Base-by-base conservation (phyloP, 495 filamentous ascomycete genomes). In the Apodospora peruviana region DNA sequence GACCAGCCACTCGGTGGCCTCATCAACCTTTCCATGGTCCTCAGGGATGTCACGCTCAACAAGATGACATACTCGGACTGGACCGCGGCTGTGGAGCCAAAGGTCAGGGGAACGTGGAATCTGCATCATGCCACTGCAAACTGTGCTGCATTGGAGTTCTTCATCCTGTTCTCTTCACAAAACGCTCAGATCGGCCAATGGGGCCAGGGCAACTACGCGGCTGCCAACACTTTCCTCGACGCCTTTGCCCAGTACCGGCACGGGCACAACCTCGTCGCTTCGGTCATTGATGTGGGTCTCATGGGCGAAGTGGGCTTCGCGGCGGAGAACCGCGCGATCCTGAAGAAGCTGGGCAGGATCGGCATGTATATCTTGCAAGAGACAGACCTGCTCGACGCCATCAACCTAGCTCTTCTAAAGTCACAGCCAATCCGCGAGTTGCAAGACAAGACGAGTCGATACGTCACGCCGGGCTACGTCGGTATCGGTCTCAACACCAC, bases 181-280 rank as follows among this genome's bases (percentile, higher is more conserved):
- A 14, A 68, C 23, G 76, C 60, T 23, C 59, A 75, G 2, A 55
- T 80, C 20, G 81, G 81, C 2, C 72, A 63, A 20, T 52, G 62
- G 24, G 72, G 72, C 0, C 81, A 84, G 60, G 67, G 73, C 16
- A 73, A 75, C 7, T 83, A 83, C 53, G 68, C 75, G 7, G 74
- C 75, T 4, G 76, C 72, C 12, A 81, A 80, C 54, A 72, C 74
- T 9, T 82, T 75, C 55, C 61, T 79, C 2, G 78, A 76, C 36
- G 70, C 67, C 5, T 63, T 76, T 39, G 61, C 57, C 37, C 51
- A 47, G 27, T 32, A 32, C 27, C 27, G 51, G 45, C 55, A 42
- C 46, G 51, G 34, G 32, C 58, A 47, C 35, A 52, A 58, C 19
- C 45, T 52, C 10, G 10, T 18, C 7, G 50, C 50, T 35, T 22